phyloP scores from a whole-genome alignment of 805 yeast genomes.

The Teunomyces lycoperdinae region DNA sequence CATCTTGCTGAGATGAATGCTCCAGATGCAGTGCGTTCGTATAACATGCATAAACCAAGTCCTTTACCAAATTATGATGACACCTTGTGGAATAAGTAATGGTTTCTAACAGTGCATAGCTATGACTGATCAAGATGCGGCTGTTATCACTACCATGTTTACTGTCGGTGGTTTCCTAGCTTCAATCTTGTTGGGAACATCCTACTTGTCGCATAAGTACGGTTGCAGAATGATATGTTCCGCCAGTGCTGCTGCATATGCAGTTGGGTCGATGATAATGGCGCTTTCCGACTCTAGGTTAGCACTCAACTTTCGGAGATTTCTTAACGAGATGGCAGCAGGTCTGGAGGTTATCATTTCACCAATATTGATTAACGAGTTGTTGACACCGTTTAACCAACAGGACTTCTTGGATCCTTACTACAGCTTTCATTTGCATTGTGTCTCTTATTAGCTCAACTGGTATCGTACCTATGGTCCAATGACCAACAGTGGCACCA shows the following conservation, averaged over 20 bases:
- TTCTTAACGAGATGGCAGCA: constrained; percentile 36
- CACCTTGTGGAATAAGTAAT: constrained; percentile 24
- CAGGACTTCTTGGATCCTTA: constrained; percentile 39
- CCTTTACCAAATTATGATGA: constrained; percentile 20
- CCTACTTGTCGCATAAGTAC: constrained; percentile 16
- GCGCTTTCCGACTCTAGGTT: constrained; percentile 17
- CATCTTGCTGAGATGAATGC: constrained; percentile 40
- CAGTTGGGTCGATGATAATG: constrained; percentile 29
- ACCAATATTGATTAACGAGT: constrained; percentile 39
- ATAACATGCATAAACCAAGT: constrained; percentile 18
- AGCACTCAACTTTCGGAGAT: constrained; percentile 29
- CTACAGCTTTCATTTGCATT: constrained; percentile 37
- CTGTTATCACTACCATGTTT: constrained; percentile 32
- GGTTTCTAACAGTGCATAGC: constrained; percentile 28
- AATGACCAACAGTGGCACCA: constrained; percentile 38
- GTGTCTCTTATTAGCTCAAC: constrained; percentile 37
- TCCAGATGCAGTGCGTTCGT: constrained; percentile 27
- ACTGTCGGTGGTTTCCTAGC: constrained; percentile 37
- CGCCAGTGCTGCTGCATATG: constrained; percentile 9
- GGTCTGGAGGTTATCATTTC: constrained; percentile 40
- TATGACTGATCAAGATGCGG: constrained; percentile 19
- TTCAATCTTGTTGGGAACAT: constrained; percentile 28
- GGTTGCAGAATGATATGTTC: constrained; percentile 25
- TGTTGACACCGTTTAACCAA: constrained; percentile 37
- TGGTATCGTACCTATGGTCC: constrained; percentile 30